A percentile compares a stretch with the other conserved stretches of the same genome.
Evolutionary conservation across 345 rosid genomes (phyloP).

Genomic region (Populus ilicifolia): DNA sequence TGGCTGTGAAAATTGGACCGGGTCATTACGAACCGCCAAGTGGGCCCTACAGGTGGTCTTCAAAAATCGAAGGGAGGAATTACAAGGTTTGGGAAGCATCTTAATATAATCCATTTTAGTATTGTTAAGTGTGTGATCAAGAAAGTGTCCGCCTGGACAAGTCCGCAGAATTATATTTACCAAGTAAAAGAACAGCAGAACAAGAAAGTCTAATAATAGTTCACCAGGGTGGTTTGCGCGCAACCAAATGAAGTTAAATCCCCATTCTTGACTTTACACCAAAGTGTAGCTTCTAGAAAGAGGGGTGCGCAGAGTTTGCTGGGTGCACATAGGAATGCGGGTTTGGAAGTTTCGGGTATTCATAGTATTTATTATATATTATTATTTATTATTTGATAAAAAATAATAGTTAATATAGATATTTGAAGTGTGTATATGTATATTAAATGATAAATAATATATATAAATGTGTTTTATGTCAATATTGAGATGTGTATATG

Average conservation of each 20-base stretch:
- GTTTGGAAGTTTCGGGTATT: too few relatives aligned
- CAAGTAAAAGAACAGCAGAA: neutral
- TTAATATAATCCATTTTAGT: conserved; percentile 12
- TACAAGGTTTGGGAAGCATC: conserved; percentile 92
- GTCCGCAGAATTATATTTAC: neutral
- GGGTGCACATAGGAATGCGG: too few relatives aligned
- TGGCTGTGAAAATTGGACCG: conserved; percentile 91
- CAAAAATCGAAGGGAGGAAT: conserved; percentile 63
- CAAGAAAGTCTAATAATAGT: neutral
- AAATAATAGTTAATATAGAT: too few relatives aligned
- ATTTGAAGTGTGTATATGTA: too few relatives aligned
- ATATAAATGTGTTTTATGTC: too few relatives aligned
- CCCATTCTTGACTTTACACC: neutral
- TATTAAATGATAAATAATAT: too few relatives aligned
- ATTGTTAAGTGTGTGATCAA: neutral
- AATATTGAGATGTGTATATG: too few relatives aligned
- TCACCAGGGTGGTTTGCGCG: neutral
- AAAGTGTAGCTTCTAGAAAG: too few relatives aligned
- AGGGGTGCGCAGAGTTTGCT: too few relatives aligned
- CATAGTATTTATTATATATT: too few relatives aligned
- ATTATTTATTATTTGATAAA: too few relatives aligned
- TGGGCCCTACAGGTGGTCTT: conserved; percentile 56
- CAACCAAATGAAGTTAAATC: neutral
- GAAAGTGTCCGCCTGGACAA: neutral
- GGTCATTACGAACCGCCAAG: conserved; percentile 72